Conservation (phyloP, 2,329 filamentous ascomycete genomes). For the Karstenula rhodostoma region DNA sequence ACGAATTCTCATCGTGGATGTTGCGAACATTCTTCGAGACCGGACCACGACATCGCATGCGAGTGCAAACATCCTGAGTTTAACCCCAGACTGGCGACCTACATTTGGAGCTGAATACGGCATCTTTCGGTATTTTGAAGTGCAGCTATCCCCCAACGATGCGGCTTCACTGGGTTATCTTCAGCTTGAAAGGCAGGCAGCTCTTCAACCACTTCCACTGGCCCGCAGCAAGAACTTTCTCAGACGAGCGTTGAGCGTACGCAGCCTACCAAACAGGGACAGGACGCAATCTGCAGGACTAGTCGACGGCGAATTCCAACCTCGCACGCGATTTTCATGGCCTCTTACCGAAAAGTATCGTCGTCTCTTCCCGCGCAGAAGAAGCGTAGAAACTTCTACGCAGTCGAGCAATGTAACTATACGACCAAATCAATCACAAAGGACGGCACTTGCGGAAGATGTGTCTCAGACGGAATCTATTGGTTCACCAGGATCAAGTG, state of each 20-base stretch:
- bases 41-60: slow-evolving; percentile 4
- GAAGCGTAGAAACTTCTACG: not conserved
- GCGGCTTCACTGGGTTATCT: not conserved
- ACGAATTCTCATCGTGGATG: slow-evolving; percentile 8
- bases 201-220: not conserved
- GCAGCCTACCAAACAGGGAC: not conserved
- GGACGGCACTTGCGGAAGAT: not conserved
- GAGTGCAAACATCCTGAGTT: slow-evolving; percentile 4
- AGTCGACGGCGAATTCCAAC: not conserved
- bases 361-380: slow-evolving; percentile 7
- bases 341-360: slow-evolving; percentile 8
- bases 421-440: not conserved
- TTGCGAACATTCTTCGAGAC: slow-evolving; percentile 14
- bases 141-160: slow-evolving; percentile 8
- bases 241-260: slow-evolving; percentile 12
- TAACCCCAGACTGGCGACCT: slow-evolving; percentile 12
- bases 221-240: slow-evolving; percentile 10
- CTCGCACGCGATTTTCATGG: slow-evolving; percentile 10
- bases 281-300: not conserved
- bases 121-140: slow-evolving; percentile 13
- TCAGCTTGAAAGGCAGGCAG: slow-evolving; percentile 2
- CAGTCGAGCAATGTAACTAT: not conserved
- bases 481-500: not conserved
- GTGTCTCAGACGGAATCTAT: no score
- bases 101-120: slow-evolving; percentile 11